Evolutionary conservation across 2,329 filamentous ascomycete species (phyloP).

Genomic region (Fusarium sp.): DNA sequence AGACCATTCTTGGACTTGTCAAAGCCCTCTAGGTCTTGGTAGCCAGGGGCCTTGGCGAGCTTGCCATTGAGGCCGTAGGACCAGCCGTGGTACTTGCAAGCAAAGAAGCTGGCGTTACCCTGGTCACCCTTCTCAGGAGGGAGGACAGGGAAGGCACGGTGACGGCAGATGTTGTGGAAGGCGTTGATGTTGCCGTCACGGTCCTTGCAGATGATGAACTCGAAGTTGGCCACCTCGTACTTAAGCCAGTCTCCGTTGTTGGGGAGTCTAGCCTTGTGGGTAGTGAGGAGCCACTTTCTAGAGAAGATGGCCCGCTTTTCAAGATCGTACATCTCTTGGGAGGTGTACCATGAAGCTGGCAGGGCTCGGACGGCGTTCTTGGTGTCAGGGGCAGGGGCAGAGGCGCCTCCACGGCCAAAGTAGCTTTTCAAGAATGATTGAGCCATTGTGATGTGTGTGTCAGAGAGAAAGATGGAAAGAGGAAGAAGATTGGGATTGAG

Average conservation of each 20-base stretch:
- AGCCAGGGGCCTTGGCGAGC: conserved; percentile 70
- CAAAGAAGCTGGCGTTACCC: conserved; percentile 64
- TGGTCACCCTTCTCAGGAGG: conserved; percentile 58
- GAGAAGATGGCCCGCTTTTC: conserved; percentile 69
- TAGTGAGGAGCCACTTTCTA: conserved; percentile 66
- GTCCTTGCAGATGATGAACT: conserved; percentile 65
- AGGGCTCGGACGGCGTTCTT: conserved; percentile 51
- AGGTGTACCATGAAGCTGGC: conserved; percentile 64
- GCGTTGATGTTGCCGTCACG: conserved; percentile 65
- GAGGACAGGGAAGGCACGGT: conserved; percentile 68
- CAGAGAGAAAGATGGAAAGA: conserved; percentile 8
- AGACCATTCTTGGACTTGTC: conserved; percentile 67
- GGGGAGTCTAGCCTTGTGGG: conserved; percentile 62
- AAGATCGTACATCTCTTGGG: conserved; percentile 66
- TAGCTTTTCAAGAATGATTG: conserved; percentile 51
- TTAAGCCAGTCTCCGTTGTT: conserved; percentile 68
- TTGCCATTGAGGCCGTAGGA: conserved; percentile 68
- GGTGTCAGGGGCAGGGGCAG: conserved; percentile 34
- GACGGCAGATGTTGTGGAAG: conserved; percentile 73
- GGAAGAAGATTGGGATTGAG: not conserved
- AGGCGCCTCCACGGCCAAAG: conserved; percentile 51
- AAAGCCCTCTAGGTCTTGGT: conserved; percentile 67
- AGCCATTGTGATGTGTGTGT: conserved; percentile 37
- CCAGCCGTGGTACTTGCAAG: conserved; percentile 73
- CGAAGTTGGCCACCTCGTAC: conserved; percentile 66